Evolutionary conservation across 805 yeast species (phyloP), one percentile per base, ranked within the genome.

Genomic region (Yarrowia alimentaria): DNA sequence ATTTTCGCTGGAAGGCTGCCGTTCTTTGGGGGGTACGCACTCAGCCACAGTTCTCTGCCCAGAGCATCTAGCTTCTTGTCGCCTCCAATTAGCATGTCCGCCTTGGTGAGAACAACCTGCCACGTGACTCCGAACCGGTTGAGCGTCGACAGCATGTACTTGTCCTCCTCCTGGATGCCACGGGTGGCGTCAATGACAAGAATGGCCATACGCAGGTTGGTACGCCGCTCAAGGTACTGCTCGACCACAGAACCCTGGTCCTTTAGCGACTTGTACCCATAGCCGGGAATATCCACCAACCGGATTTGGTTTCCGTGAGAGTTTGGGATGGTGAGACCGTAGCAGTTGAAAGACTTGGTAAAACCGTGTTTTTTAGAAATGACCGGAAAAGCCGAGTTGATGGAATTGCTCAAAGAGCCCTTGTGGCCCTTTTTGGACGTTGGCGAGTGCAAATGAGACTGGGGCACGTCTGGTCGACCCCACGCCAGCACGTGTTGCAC

Each of bases 221-320:
- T 64, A 42, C 93, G 68, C 17, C 74, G 68, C 20, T 68, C 66
- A 6, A 90, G 64, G 60, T 87, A 89, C 26, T 79, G 77, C 59
- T 79, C 60, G 1, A 84, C 83, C 21, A 81, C 72, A 31, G 76
- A 68, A 1, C 96, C 97, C 62, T 90, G 96, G 57, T 71, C 67
- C 7, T 60, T 61, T 12, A 73, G 74, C 13, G 94, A 89, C 55
- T 74, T 78, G 30, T 67, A 74, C 2, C 98, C 98, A 63, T 90
- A 90, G 0, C 98, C 98, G 0, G 98, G 98, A 18, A 88, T 76
- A 62, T 90, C 98, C 2, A 88, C 77, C 3, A 90, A 59, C 54
- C 87, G 70, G 34, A 90, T 69, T 51, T 74, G 69, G 42, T 77
- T 76, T 3, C 84, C 84, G 10, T 85, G 66, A 53, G 80, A 83